phyloP scores from a whole-genome alignment of 495 filamentous ascomycete species.

The Aspergillus taichungensis region DNA sequence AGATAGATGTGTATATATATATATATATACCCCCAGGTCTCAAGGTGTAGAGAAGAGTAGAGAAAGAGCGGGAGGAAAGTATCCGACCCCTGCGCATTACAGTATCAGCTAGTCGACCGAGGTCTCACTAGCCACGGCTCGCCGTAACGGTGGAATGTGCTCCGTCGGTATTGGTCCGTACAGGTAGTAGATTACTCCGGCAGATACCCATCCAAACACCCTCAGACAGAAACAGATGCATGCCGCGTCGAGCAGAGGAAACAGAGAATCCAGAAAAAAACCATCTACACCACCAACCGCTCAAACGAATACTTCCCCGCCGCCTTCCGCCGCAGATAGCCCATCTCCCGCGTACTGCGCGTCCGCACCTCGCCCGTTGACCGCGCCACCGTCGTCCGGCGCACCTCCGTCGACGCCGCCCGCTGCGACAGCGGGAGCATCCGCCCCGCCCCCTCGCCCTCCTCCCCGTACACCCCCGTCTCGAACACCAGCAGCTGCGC shows the following conservation, averaged over 20 bases:
- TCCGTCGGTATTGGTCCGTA: too few relatives aligned
- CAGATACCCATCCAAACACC: not conserved
- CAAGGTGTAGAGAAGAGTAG: too few relatives aligned
- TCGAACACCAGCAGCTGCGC: conserved; percentile 34
- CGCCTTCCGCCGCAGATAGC: conserved; percentile 60
- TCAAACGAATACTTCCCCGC: conserved; percentile 71
- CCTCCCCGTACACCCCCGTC: conserved; percentile 25
- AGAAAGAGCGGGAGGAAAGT: too few relatives aligned
- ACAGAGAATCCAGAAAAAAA: not conserved
- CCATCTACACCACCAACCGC: conserved; percentile 53
- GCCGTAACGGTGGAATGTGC: too few relatives aligned
- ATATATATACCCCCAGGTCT: conserved; percentile 1
- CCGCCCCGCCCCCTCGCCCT: conserved; percentile 29
- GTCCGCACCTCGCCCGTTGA: conserved; percentile 48
- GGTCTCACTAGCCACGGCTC: too few relatives aligned
- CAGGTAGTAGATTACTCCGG: too few relatives aligned
- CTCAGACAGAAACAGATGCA: not conserved
- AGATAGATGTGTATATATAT: conserved; percentile 6
- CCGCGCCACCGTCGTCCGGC: conserved; percentile 35
- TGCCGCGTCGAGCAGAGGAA: too few relatives aligned
- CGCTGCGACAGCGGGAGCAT: conserved; percentile 64
- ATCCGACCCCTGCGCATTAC: too few relatives aligned
- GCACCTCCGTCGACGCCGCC: conserved; percentile 50
- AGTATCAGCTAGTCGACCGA: too few relatives aligned
- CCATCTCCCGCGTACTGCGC: conserved; percentile 60